Conservation (phyloP, 2,329 filamentous ascomycete genomes). For the Claviceps sp. region DNA sequence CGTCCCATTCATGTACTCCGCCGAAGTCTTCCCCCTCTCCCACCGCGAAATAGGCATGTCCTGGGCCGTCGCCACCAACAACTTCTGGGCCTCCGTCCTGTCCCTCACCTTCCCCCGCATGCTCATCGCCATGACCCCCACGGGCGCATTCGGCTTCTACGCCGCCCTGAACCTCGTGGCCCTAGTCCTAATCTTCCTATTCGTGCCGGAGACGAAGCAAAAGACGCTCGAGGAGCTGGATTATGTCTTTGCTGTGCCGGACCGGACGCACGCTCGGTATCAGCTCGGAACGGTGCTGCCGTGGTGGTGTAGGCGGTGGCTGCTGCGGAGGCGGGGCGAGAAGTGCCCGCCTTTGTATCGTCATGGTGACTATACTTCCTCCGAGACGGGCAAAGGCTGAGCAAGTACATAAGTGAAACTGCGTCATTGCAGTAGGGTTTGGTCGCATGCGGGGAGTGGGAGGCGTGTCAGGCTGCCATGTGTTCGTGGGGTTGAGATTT, state of each 20-base stretch:
- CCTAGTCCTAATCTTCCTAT: conserved; percentile 32
- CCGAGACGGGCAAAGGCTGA: background rate
- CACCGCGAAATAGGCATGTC: conserved; percentile 26
- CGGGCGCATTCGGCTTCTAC: conserved; percentile 28
- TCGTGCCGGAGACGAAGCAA: conserved; percentile 38
- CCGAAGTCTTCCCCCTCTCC: conserved; percentile 24
- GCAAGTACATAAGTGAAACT: background rate
- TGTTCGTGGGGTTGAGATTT: too few relatives aligned
- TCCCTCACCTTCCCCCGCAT: conserved; percentile 21
- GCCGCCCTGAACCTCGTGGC: conserved; percentile 33
- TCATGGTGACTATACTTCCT: background rate
- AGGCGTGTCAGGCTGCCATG: too few relatives aligned
- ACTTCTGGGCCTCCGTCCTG: conserved; percentile 12
- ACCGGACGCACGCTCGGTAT: conserved; percentile 26
- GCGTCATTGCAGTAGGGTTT: background rate
- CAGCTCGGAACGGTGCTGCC: conserved; percentile 24
- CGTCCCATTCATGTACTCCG: conserved; percentile 25
- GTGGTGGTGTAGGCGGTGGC: conserved; percentile 22
- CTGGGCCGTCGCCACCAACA: conserved; percentile 24
- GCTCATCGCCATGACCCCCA: conserved; percentile 17
- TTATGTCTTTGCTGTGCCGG: conserved; percentile 31
- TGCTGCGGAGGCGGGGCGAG: conserved; percentile 3
- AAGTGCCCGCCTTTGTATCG: conserved; percentile 7
- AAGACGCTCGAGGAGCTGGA: conserved; percentile 37
- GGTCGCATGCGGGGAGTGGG: background rate